Conservation (phyloP, 441 rosid species). For the Theobroma grandiflorum region DNA sequence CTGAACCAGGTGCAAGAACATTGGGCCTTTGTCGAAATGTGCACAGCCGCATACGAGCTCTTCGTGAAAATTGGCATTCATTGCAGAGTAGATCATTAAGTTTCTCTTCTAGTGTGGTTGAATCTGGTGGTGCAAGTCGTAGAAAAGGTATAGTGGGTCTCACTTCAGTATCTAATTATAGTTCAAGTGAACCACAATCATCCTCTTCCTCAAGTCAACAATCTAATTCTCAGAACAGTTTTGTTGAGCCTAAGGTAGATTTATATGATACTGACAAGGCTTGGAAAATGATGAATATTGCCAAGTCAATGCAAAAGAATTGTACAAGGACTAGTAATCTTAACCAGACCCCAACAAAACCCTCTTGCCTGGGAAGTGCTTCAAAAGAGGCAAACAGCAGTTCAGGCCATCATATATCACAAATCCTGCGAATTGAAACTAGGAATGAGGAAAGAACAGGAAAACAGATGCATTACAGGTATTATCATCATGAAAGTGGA, state of each 20-base stretch:
- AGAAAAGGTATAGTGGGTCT: constrained; percentile 11
- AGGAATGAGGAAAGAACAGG: constrained; percentile 8
- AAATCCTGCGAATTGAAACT: constrained; percentile 25
- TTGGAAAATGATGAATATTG: constrained; percentile 66
- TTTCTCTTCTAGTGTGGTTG: constrained; percentile 41
- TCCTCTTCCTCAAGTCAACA: constrained; percentile 33
- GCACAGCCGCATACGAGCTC: constrained; percentile 39
- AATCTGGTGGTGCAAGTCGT: constrained; percentile 22
- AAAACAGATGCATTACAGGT: constrained; percentile 18
- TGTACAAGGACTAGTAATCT: constrained; percentile 18
- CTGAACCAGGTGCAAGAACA: constrained; percentile 47
- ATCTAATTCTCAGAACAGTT: constrained; percentile 23
- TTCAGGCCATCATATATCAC: constrained; percentile 17
- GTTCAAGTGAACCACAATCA: constrained; percentile 27
- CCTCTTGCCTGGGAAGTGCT: constrained; percentile 22
- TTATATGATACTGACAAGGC: constrained; percentile 49
- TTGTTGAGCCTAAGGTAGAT: constrained; percentile 19
- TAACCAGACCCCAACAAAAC: constrained; percentile 26
- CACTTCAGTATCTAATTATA: constrained; percentile 14
- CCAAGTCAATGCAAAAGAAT: constrained; percentile 41
- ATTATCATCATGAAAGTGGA: constrained; percentile 17
- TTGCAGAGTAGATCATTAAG: constrained; percentile 49
- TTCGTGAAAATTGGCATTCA: constrained; percentile 62
- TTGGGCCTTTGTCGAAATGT: constrained; percentile 49
- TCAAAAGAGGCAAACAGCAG: constrained; percentile 26